phyloP scores from a whole-genome alignment of 1,139 yeast species.

The Kodamaea anthophila region DNA sequence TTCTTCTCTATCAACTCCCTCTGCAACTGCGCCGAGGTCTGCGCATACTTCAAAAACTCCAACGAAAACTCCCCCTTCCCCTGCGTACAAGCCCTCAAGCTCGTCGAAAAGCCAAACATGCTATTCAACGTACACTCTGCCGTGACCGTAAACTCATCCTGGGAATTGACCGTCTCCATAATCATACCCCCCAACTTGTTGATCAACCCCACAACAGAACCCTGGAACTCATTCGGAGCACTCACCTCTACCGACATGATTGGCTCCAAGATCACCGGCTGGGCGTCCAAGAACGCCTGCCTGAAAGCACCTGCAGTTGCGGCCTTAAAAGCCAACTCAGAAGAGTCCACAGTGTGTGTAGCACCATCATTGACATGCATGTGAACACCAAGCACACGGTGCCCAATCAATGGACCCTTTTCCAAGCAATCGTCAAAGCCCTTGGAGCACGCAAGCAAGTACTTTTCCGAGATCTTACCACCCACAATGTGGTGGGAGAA shows the following conservation, averaged over 20 bases:
- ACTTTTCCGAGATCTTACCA: constrained; percentile 95
- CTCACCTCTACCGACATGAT: constrained; percentile 90
- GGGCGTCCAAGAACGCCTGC: constrained; percentile 78
- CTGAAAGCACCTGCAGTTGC: constrained; percentile 91
- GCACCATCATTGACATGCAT: constrained; percentile 97
- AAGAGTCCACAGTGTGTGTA: constrained; percentile 94
- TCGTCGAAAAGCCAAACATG: constrained; percentile 95
- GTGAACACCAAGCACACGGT: constrained; percentile 83
- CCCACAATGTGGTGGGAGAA: constrained; percentile 90
- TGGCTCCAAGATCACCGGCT: constrained; percentile 91
- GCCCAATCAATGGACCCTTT: constrained; percentile 96
- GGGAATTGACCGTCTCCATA: constrained; percentile 87
- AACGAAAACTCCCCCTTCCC: constrained; percentile 98
- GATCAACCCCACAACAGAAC: constrained; percentile 81
- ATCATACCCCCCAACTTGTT: constrained; percentile 92
- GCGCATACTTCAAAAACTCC: constrained; percentile 90
- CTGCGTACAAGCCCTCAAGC: constrained; percentile 93
- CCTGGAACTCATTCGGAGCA: constrained; percentile 96
- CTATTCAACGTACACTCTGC: constrained; percentile 95
- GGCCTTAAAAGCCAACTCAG: constrained; percentile 89
- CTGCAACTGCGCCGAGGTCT: constrained; percentile 87
- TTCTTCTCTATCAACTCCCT: constrained; percentile 67
- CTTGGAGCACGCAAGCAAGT: constrained; percentile 86
- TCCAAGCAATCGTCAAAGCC: constrained; percentile 94
- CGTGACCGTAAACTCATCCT: constrained; percentile 87